Evolutionary conservation across 129 eudicot genomes (phyloP).

Genomic region (Pulicaria dysenterica): DNA sequence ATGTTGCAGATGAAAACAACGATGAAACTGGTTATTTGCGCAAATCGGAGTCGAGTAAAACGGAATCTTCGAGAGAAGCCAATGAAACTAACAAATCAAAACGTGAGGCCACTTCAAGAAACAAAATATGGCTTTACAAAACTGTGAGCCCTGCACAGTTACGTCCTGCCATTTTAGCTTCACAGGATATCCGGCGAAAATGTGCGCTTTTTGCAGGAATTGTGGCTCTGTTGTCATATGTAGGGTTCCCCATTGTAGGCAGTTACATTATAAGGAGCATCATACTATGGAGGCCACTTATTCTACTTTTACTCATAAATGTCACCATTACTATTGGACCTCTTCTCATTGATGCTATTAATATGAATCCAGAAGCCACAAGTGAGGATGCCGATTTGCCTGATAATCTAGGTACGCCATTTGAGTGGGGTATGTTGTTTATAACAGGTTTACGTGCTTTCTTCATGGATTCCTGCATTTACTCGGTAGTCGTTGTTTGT

Average conservation of each 20-base stretch:
- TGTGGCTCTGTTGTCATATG: constrained; percentile 54
- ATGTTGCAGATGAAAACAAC: constrained; percentile 29
- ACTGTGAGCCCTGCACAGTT: constrained; percentile 46
- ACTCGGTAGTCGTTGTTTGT: constrained; percentile 54
- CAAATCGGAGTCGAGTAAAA: constrained; percentile 25
- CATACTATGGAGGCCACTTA: constrained; percentile 64
- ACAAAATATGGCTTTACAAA: constrained; percentile 27
- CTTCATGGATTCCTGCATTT: constrained; percentile 77
- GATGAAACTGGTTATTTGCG: constrained; percentile 19
- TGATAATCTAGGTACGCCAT: constrained; percentile 56
- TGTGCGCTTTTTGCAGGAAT: constrained; percentile 58
- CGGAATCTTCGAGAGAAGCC: neutral
- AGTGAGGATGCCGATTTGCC: constrained; percentile 40
- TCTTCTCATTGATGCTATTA: constrained; percentile 40
- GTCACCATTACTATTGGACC: constrained; percentile 53
- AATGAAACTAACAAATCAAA: neutral
- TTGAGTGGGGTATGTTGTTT: constrained; percentile 66
- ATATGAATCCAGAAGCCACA: constrained; percentile 24
- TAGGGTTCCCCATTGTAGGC: constrained; percentile 64
- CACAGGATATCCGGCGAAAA: constrained; percentile 52
- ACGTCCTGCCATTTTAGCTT: constrained; percentile 52
- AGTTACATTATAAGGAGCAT: constrained; percentile 38
- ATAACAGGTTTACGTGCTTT: constrained; percentile 54
- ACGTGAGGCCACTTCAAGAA: constrained; percentile 13
- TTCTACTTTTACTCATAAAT: constrained; percentile 64